A percentile compares a stretch with the other conserved stretches of the same genome.
These are phyloP conservation scores for Phyllosticta ampelicida DNA, from an alignment of 2,329 filamentous ascomycete genomes.

Conservation along the genomic window DNA sequence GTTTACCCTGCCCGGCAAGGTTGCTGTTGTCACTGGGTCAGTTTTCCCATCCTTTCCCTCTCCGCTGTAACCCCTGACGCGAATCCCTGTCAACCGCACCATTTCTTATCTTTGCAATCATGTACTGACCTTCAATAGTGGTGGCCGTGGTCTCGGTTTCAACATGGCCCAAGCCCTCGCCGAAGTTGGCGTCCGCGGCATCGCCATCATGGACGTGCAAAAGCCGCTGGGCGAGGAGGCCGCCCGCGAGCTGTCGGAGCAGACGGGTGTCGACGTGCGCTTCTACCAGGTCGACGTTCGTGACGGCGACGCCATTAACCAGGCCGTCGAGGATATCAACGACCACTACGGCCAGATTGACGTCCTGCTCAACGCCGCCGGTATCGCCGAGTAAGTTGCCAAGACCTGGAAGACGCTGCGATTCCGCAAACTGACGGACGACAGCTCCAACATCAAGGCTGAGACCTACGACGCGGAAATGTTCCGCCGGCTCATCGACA, in stretches of 20 bases:
- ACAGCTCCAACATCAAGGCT: conserved; percentile 66
- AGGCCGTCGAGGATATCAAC: conserved; percentile 56
- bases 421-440: conserved; percentile 8
- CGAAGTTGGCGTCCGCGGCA: conserved; percentile 62
- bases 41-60: conserved; percentile 17
- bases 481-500: conserved; percentile 70
- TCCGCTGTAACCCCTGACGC: conserved; percentile 7
- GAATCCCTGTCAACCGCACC: not conserved
- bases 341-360: conserved; percentile 59
- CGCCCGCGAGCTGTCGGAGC: conserved; percentile 57
- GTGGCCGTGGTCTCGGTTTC: conserved; percentile 66
- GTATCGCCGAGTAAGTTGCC: conserved; percentile 57
- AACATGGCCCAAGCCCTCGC: conserved; percentile 69
- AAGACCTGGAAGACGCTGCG: conserved; percentile 1
- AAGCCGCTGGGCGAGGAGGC: conserved; percentile 61
- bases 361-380: conserved; percentile 68
- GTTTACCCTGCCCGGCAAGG: conserved; percentile 59
- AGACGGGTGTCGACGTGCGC: conserved; percentile 61
- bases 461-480: conserved; percentile 66
- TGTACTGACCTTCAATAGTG: conserved; percentile 34
- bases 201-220: conserved; percentile 68
- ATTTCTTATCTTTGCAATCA: conserved; percentile 17
- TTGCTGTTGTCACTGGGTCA: conserved; percentile 62
- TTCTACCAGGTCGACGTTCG: conserved; percentile 75
- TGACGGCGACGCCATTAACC: conserved; percentile 57